Percentiles rank a stretch among this genome's conserved stretches.
These are phyloP conservation scores for Penicillium riverlandense DNA, from an alignment of 495 filamentous ascomycete species.

Conservation along the genomic window DNA sequence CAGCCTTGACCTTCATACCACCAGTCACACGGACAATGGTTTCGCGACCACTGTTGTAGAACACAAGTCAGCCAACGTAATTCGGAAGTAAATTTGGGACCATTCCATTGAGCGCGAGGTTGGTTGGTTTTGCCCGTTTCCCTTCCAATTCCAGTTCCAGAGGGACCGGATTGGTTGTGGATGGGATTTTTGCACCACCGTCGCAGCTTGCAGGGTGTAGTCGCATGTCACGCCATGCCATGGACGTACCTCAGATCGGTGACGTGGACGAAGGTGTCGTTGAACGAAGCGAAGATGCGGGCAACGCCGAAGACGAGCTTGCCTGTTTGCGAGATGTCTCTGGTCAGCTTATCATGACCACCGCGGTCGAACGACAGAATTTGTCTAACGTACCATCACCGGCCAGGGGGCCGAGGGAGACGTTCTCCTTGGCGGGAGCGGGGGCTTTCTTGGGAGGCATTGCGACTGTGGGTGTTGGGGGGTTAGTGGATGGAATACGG, in stretches of 20 bases:
- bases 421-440: slow-evolving; percentile 82
- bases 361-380: background rate
- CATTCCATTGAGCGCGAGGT: background rate
- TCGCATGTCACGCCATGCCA: background rate
- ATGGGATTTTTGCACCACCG: too few relatives aligned
- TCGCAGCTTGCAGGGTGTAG: background rate
- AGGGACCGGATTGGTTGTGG: background rate
- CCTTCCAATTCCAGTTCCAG: too few relatives aligned
- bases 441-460: slow-evolving; percentile 83
- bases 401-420: slow-evolving; percentile 93
- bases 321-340: slow-evolving; percentile 40
- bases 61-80: slow-evolving; percentile 53
- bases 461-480: slow-evolving; percentile 36
- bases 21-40: slow-evolving; percentile 98
- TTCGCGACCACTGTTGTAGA: slow-evolving; percentile 91
- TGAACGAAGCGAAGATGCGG: slow-evolving; percentile 98
- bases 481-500: slow-evolving; percentile 40
- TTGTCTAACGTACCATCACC: slow-evolving; percentile 61
- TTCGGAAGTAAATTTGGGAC: background rate
- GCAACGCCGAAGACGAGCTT: slow-evolving; percentile 99
- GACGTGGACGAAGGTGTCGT: slow-evolving; percentile 98
- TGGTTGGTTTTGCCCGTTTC: too few relatives aligned
- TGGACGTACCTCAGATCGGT: slow-evolving; percentile 90
- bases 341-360: slow-evolving; percentile 8
- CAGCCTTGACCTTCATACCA: slow-evolving; percentile 99